These are phyloP conservation scores for Jaltomata sinuosa DNA, from an alignment of 257 asterid species.

Conservation along the genomic window DNA sequence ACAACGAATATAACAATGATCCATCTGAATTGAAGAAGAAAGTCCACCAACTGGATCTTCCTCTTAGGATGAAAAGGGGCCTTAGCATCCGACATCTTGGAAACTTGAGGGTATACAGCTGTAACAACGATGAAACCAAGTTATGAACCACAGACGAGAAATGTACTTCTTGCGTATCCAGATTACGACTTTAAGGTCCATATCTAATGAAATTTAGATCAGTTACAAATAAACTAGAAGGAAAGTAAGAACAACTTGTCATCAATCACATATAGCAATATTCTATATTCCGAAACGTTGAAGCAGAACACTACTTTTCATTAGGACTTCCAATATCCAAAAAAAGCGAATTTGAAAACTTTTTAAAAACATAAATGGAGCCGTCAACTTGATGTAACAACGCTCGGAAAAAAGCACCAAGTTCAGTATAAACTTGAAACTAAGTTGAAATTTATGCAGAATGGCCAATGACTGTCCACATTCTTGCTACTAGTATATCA, in stretches of 20 bases:
- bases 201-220: not conserved
- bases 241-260: not conserved
- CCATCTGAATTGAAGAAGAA: constrained; percentile 16
- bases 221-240: not conserved
- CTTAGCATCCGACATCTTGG: constrained; percentile 71
- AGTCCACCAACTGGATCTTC: constrained; percentile 83
- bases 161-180: not conserved
- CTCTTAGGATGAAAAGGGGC: constrained; percentile 83
- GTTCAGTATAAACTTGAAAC: not conserved
- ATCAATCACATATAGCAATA: not conserved
- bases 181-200: not conserved
- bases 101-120: constrained; percentile 11
- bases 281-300: not conserved
- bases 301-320: not conserved
- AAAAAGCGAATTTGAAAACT: no score
- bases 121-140: not conserved
- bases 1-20: not conserved
- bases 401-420: not conserved
- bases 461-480: not conserved
- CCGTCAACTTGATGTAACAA: not conserved
- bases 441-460: not conserved
- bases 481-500: not conserved
- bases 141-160: not conserved
- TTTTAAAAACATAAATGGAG: no score
- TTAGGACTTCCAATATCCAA: no score